phyloP scores from a whole-genome alignment of 768 basidiomycete genomes.

The Kwoniella shandongensis region DNA sequence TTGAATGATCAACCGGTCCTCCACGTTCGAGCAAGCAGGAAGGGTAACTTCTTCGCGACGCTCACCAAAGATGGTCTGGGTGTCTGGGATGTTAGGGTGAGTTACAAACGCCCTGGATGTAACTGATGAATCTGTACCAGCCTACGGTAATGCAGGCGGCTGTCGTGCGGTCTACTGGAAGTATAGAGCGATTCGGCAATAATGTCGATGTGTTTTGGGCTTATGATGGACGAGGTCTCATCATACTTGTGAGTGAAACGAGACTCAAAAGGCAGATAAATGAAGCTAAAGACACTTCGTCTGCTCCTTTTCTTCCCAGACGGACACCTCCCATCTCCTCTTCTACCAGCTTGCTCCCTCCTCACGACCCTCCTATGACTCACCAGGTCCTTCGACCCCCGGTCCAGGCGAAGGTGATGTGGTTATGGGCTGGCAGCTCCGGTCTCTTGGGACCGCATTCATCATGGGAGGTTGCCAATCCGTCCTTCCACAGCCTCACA shows the following conservation, averaged over 20 bases:
- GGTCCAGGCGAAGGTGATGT: constrained; percentile 51
- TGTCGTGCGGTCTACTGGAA: constrained; percentile 72
- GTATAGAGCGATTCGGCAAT: constrained; percentile 78
- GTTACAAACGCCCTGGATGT: constrained; percentile 1
- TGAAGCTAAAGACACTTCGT: neutral
- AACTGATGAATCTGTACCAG: constrained; percentile 47
- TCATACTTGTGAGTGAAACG: constrained; percentile 66
- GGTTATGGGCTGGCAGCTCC: constrained; percentile 30
- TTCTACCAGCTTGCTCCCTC: constrained; percentile 64
- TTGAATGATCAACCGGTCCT: constrained; percentile 23
- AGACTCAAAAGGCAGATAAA: neutral
- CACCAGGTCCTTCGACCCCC: constrained; percentile 19
- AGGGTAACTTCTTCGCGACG: constrained; percentile 44
- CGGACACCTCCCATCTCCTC: constrained; percentile 74
- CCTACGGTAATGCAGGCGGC: constrained; percentile 59
- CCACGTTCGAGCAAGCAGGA: constrained; percentile 26
- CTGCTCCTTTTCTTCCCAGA: constrained; percentile 58
- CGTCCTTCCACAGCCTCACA: constrained; percentile 30
- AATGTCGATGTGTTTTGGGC: constrained; percentile 77
- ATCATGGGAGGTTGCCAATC: constrained; percentile 38
- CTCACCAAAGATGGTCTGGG: constrained; percentile 29
- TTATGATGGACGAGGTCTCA: constrained; percentile 72
- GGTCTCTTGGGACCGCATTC: constrained; percentile 32
- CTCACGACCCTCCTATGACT: constrained; percentile 51
- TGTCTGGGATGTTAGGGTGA: constrained; percentile 49